Evolutionary conservation across 805 yeast genomes (phyloP).

Genomic region (Starmerella davenportii): DNA sequence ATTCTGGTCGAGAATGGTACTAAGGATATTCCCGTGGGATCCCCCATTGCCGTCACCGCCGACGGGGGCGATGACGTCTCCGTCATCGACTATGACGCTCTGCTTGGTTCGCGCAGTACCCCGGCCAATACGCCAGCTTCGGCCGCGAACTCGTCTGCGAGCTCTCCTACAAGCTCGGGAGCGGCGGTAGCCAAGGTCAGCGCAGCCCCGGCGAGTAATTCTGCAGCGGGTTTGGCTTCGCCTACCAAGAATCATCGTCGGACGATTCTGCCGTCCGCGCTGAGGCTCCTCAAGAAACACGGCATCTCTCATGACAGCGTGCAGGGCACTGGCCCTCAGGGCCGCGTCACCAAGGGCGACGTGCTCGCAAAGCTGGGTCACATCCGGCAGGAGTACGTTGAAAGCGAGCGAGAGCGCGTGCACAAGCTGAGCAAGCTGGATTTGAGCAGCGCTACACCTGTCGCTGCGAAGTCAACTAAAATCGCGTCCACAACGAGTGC

Average conservation of each 20-base stretch:
- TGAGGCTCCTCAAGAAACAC: conserved; percentile 53
- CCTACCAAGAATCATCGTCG: neutral
- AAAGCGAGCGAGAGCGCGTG: conserved; percentile 37
- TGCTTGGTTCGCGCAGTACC: conserved; percentile 15
- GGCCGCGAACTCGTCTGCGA: conserved; percentile 9
- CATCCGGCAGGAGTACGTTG: conserved; percentile 39
- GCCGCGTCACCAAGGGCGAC: conserved; percentile 79
- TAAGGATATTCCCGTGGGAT: conserved; percentile 66
- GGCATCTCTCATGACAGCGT: conserved; percentile 49
- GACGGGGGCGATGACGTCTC: conserved; percentile 72
- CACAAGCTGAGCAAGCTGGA: conserved; percentile 46
- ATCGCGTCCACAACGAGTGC: conserved; percentile 12
- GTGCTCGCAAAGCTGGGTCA: conserved; percentile 68
- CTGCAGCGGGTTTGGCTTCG: neutral
- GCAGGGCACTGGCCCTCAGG: conserved; percentile 74
- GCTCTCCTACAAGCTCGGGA: conserved; percentile 12
- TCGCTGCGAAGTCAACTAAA: conserved; percentile 13
- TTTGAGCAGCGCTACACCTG: conserved; percentile 25
- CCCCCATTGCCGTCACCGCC: conserved; percentile 73
- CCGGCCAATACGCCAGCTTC: conserved; percentile 3
- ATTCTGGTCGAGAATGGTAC: conserved; percentile 54
- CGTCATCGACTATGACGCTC: conserved; percentile 40
- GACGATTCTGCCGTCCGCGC: conserved; percentile 15
- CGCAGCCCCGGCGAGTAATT: neutral
- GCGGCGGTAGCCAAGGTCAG: conserved; percentile 23